These are phyloP conservation scores for Termitomyces sp. DNA, from an alignment of 768 basidiomycete genomes.

Conservation along the genomic window DNA sequence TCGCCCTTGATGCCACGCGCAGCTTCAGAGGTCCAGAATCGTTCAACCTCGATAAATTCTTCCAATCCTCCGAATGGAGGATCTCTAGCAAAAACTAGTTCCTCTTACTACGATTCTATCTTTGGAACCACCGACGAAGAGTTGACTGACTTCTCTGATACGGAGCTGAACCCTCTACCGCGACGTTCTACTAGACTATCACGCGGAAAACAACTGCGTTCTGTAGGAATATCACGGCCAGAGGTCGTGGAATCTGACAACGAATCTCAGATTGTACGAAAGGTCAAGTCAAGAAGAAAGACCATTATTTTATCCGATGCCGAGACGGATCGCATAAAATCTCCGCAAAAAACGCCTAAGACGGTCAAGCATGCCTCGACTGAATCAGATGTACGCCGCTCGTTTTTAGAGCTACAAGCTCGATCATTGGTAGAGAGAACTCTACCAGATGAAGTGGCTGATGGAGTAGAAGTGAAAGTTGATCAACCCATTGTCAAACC, in stretches of 20 bases:
- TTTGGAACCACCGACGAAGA: conserved; percentile 20
- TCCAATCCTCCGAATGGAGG: not conserved
- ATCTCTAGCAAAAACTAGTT: not conserved
- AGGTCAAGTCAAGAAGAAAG: conserved; percentile 4
- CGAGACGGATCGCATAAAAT: conserved; percentile 1
- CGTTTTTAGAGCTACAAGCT: not conserved
- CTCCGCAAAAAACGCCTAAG: not conserved
- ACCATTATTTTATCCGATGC: conserved; percentile 11
- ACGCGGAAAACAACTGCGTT: not conserved
- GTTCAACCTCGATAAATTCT: not conserved
- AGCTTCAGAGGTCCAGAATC: not conserved
- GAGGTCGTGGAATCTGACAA: conserved; percentile 9
- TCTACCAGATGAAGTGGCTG: not conserved
- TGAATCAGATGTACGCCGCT: not conserved
- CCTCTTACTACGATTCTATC: conserved; percentile 13
- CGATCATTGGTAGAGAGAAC: not conserved
- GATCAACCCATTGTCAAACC: not conserved
- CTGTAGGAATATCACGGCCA: not conserved
- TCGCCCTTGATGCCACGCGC: conserved; percentile 7
- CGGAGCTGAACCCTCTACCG: not conserved
- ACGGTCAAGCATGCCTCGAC: not conserved
- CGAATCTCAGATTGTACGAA: not conserved
- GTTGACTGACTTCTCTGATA: conserved; percentile 19
- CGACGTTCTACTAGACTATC: not conserved
- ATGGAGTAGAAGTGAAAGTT: not conserved